These are phyloP conservation scores for Trametes meyenii DNA, from an alignment of 768 basidiomycete species.

Conservation along the genomic window DNA sequence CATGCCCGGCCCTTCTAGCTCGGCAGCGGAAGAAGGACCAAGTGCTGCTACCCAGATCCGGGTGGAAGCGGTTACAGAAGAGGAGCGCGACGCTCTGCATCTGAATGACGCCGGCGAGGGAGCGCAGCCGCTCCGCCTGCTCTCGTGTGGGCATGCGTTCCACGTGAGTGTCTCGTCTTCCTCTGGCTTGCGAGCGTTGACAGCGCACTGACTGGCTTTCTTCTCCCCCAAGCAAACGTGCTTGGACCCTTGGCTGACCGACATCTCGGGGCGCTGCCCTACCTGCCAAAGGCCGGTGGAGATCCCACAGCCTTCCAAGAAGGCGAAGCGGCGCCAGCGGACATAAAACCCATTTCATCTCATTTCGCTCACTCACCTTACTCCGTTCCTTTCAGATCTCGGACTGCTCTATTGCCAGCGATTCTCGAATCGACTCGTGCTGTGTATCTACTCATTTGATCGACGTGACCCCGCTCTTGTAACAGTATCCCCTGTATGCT, in stretches of 20 bases:
- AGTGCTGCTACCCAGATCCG: conserved; percentile 35
- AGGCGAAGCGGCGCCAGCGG: conserved; percentile 20
- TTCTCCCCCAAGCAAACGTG: conserved; percentile 63
- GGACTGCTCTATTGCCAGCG: background rate
- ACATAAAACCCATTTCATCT: background rate
- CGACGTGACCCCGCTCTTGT: background rate
- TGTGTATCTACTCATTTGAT: background rate
- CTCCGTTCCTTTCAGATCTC: background rate
- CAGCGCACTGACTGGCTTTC: conserved; percentile 17
- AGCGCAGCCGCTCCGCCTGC: conserved; percentile 71
- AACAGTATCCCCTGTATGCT: too few species aligned
- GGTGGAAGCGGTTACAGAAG: conserved; percentile 39
- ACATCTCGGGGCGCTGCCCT: conserved; percentile 86
- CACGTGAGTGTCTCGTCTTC: conserved; percentile 58
- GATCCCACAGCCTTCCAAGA: conserved; percentile 26
- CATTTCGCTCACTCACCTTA: background rate
- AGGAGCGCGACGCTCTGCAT: conserved; percentile 46
- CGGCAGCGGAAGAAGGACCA: background rate
- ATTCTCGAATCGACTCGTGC: background rate
- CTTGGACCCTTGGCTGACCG: conserved; percentile 85
- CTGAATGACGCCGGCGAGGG: conserved; percentile 77
- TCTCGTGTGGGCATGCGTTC: conserved; percentile 86
- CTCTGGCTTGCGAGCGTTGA: background rate
- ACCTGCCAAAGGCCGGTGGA: conserved; percentile 81
- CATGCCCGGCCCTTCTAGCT: background rate